These are phyloP conservation scores for Eucalyptus curtisii DNA, from an alignment of 345 rosid genomes.

Conservation along the genomic window DNA sequence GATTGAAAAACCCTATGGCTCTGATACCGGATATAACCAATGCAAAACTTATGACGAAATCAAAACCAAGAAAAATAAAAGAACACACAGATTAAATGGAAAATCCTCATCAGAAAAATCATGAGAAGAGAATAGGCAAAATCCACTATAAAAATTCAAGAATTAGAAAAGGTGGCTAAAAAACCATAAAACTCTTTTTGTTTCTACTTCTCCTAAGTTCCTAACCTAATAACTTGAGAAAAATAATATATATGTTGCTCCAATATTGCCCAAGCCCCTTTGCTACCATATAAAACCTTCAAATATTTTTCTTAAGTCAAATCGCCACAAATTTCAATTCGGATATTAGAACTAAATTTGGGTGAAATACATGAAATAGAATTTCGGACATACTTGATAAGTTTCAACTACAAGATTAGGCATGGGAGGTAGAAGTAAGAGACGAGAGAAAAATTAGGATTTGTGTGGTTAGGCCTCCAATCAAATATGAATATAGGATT, in stretches of 20 bases:
- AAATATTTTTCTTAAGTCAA: neutral
- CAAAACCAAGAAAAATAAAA: neutral
- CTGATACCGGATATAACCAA: fast-evolving
- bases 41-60: neutral
- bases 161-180: neutral
- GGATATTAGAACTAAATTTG: neutral
- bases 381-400: neutral
- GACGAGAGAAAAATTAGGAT: neutral
- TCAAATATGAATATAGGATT: neutral
- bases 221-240: neutral
- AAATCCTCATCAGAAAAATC: neutral
- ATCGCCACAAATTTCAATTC: neutral
- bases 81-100: neutral
- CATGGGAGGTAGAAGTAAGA: neutral
- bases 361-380: neutral
- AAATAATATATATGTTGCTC: neutral
- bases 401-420: neutral
- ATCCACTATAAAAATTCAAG: neutral
- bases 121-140: neutral
- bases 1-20: neutral
- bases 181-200: neutral
- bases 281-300: neutral
- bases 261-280: neutral
- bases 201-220: neutral
- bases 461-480: neutral